A percentile compares a stretch with the other conserved stretches of the same genome.
Conservation (phyloP, 2,329 filamentous ascomycete species). For the Aspergillus spinulosporus region DNA sequence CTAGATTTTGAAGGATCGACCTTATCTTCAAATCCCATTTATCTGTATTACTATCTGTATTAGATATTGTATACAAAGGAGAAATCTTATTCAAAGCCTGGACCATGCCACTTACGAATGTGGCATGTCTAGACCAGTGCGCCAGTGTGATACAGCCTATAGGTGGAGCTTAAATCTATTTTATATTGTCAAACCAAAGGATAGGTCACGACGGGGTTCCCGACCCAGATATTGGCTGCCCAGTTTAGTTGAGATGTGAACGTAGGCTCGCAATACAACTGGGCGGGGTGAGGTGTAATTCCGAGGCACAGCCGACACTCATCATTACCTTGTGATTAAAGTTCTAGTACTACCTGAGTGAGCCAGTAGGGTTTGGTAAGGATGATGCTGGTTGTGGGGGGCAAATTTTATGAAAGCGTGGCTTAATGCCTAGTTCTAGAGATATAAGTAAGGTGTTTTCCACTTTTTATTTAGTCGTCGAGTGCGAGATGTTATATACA, state of each 20-base stretch:
- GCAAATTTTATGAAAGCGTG: neutral
- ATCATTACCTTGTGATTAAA: neutral
- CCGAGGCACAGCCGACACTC: too few relatives aligned
- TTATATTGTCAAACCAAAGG: neutral
- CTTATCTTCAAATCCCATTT: neutral
- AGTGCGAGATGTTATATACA: neutral
- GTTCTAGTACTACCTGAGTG: neutral
- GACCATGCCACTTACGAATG: neutral
- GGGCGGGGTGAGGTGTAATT: neutral
- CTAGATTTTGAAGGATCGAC: constrained; percentile 15
- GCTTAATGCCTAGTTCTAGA: neutral
- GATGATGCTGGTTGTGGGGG: too few relatives aligned
- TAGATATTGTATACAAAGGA: too few relatives aligned
- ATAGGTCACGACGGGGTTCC: neutral
- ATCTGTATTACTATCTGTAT: neutral
- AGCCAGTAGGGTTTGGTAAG: too few relatives aligned
- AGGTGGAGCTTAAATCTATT: neutral
- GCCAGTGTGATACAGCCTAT: neutral
- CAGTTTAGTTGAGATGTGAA: neutral
- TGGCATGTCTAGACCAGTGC: neutral
- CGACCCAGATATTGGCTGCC: neutral
- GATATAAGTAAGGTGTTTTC: neutral
- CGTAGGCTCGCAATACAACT: neutral
- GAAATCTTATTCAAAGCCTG: neutral
- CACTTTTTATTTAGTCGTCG: neutral